Evolutionary conservation across 805 yeast species (phyloP).

Genomic region (Ogataea haglerorum): DNA sequence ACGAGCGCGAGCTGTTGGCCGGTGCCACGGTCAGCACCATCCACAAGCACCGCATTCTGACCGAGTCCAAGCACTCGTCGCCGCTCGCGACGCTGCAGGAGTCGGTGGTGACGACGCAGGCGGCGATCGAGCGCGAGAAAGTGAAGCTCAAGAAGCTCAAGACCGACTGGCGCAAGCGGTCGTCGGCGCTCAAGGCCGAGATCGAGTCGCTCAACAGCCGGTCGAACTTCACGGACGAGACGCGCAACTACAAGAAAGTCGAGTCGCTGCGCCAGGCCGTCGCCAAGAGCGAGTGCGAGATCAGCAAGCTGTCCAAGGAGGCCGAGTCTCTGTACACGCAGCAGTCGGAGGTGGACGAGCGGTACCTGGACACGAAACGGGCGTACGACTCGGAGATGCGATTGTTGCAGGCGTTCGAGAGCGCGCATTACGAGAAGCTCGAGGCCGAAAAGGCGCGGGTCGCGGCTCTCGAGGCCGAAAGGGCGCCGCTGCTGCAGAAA

Average conservation of each 20-base stretch:
- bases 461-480: constrained; percentile 28
- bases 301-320: constrained; percentile 34
- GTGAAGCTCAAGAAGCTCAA: constrained; percentile 53
- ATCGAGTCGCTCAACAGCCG: constrained; percentile 51
- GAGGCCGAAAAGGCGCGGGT: constrained; percentile 23
- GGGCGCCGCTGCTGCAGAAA: constrained; percentile 30
- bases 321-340: constrained; percentile 34
- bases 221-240: constrained; percentile 50
- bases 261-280: constrained; percentile 47
- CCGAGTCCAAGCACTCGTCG: constrained; percentile 37
- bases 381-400: constrained; percentile 36
- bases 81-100: constrained; percentile 65
- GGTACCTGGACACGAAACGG: constrained; percentile 36
- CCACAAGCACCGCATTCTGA: constrained; percentile 31
- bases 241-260: constrained; percentile 50
- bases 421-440: constrained; percentile 27
- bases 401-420: constrained; percentile 31
- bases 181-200: constrained; percentile 50
- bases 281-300: constrained; percentile 37
- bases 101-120: constrained; percentile 61
- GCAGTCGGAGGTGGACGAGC: constrained; percentile 38
- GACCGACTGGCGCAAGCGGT: constrained; percentile 55
- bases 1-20: constrained; percentile 30
- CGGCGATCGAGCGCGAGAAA: constrained; percentile 55
- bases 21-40: constrained; percentile 34